Evolutionary conservation across 768 basidiomycete species (phyloP).

Genomic region (Boletus vinaceobasis): DNA sequence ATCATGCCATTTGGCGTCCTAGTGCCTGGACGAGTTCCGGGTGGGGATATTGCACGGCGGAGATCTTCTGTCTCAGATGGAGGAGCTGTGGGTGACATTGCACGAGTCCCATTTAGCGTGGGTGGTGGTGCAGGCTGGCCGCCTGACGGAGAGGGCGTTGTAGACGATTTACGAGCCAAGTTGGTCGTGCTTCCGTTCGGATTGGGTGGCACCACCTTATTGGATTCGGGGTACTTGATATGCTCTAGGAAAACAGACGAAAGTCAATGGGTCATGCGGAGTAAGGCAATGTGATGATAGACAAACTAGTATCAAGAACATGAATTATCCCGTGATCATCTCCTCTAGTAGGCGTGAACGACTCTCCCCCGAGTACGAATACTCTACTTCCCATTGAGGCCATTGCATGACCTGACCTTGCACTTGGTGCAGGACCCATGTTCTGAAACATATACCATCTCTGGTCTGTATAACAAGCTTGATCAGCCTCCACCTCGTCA

Average conservation of each 20-base stretch:
- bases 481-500: constrained; percentile 12
- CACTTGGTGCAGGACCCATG: constrained; percentile 94
- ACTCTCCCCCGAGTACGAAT: constrained; percentile 94
- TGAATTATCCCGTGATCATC: constrained; percentile 86
- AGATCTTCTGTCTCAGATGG: constrained; percentile 51
- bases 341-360: constrained; percentile 62
- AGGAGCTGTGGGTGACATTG: constrained; percentile 61
- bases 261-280: constrained; percentile 3
- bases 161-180: constrained; percentile 48
- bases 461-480: constrained; percentile 56
- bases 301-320: constrained; percentile 91
- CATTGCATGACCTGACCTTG: constrained; percentile 98
- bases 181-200: constrained; percentile 27
- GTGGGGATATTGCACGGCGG: constrained; percentile 67
- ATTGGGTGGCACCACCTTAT: constrained; percentile 37
- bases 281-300: neutral
- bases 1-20: constrained; percentile 33
- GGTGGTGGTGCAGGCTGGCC: constrained; percentile 28
- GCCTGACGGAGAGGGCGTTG: constrained; percentile 33
- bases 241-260: constrained; percentile 50
- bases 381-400: constrained; percentile 85
- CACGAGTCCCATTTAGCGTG: constrained; percentile 39
- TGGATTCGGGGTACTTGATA: constrained; percentile 87
- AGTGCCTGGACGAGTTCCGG: constrained; percentile 42
- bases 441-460: constrained; percentile 99